Conservation (phyloP, 1,284 basidiomycete species). For the Tylopilus sp. region DNA sequence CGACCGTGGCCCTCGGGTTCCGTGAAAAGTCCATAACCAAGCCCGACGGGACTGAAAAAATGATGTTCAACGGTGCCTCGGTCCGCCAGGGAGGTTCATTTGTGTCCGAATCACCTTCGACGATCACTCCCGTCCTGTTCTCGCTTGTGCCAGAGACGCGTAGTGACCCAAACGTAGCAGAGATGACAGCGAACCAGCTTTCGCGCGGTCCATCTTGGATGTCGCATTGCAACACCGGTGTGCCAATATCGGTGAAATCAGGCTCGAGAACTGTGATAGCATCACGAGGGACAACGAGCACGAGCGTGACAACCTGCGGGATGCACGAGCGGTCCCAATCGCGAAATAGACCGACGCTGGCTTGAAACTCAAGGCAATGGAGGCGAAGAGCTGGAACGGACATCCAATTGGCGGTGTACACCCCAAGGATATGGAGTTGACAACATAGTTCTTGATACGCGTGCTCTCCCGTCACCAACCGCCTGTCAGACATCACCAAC, state of each 20-base stretch:
- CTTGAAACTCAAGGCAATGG: neutral
- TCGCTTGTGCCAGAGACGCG: conserved; percentile 21
- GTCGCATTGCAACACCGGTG: conserved; percentile 42
- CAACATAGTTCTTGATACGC: conserved; percentile 43
- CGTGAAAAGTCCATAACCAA: conserved; percentile 25
- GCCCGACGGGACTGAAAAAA: conserved; percentile 39
- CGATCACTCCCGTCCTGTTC: conserved; percentile 22
- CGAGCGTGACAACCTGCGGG: conserved; percentile 23
- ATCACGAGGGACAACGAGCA: conserved; percentile 28
- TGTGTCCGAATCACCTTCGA: conserved; percentile 27
- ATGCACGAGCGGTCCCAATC: conserved; percentile 15
- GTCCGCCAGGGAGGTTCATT: conserved; percentile 25
- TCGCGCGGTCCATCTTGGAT: conserved; percentile 21
- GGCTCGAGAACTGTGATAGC: conserved; percentile 19
- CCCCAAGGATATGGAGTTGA: conserved; percentile 37
- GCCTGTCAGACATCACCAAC: conserved; percentile 29
- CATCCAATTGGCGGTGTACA: conserved; percentile 21
- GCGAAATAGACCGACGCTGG: conserved; percentile 8
- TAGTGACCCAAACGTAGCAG: conserved; percentile 39
- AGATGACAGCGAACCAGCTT: conserved; percentile 40
- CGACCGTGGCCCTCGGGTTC: conserved; percentile 24
- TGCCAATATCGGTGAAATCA: conserved; percentile 24
- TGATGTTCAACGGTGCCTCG: conserved; percentile 38
- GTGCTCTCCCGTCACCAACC: conserved; percentile 33
- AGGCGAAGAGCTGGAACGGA: neutral